phyloP scores from a whole-genome alignment of 2,329 filamentous ascomycete species.

The Aschersonia sp. region DNA sequence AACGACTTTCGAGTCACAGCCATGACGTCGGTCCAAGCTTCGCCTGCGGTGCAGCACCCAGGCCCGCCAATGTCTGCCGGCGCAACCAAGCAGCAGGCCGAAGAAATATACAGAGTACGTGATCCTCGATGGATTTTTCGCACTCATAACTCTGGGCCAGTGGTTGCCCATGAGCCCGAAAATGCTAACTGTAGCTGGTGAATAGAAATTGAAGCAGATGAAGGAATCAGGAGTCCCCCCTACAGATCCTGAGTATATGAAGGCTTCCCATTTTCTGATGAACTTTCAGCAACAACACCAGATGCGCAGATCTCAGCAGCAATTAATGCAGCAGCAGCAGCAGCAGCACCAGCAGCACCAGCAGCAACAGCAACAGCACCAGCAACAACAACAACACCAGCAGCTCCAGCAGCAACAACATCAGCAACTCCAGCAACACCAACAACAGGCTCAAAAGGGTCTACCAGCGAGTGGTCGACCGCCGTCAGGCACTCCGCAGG shows the following conservation, averaged over 20 bases:
- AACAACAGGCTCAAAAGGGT: constrained; percentile 40
- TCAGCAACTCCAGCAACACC: constrained; percentile 24
- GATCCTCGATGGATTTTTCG: no score
- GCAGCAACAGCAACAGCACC: constrained; percentile 20
- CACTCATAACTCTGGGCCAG: no score
- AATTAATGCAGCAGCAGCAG: constrained; percentile 23
- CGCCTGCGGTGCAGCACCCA: constrained; percentile 53
- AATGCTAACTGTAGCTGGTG: neutral
- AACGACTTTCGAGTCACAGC: constrained; percentile 14
- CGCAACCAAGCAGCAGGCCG: constrained; percentile 62
- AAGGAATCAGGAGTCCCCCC: constrained; percentile 69
- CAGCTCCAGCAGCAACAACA: constrained; percentile 41
- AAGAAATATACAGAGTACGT: constrained; percentile 56
- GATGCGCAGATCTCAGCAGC: constrained; percentile 33
- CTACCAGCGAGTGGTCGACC: constrained; percentile 22
- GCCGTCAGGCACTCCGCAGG: constrained; percentile 20
- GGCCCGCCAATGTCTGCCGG: constrained; percentile 48
- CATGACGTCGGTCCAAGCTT: constrained; percentile 72
- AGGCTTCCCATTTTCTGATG: constrained; percentile 60
- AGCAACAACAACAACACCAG: constrained; percentile 11
- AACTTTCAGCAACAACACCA: constrained; percentile 55
- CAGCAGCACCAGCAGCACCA: constrained; percentile 25
- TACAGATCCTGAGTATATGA: constrained; percentile 77
- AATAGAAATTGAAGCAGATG: constrained; percentile 77
- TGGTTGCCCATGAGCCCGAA: neutral